These are phyloP conservation scores for Sugiyamaella paludigena DNA, from an alignment of 1,139 yeast genomes.

Conservation along the genomic window DNA sequence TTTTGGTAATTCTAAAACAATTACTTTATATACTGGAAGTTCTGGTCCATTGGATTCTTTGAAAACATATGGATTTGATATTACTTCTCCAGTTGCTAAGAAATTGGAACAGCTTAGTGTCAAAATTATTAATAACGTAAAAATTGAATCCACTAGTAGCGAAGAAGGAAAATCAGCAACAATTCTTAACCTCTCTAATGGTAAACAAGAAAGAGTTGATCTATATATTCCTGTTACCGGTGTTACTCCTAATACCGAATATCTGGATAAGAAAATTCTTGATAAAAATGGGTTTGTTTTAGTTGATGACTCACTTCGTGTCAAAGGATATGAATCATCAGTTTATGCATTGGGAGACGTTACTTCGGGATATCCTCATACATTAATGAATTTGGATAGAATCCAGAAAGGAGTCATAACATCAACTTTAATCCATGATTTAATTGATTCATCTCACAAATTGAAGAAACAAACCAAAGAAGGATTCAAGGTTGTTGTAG, in stretches of 20 bases:
- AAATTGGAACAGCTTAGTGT: conserved; percentile 24
- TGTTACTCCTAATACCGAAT: conserved; percentile 27
- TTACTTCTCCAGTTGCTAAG: conserved; percentile 16
- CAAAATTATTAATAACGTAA: conserved; percentile 20
- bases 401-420: conserved; percentile 16
- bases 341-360: conserved; percentile 32
- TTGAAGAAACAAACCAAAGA: conserved; percentile 8
- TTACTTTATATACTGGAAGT: conserved; percentile 27
- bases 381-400: conserved; percentile 19
- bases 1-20: conserved; percentile 22
- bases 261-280: conserved; percentile 21
- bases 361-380: conserved; percentile 13
- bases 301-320: conserved; percentile 24
- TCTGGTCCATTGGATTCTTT: conserved; percentile 23
- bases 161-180: conserved; percentile 13
- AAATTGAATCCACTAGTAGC: conserved; percentile 13
- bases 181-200: conserved; percentile 18
- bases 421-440: conserved; percentile 20
- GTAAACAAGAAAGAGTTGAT: conserved; percentile 19
- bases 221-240: conserved; percentile 25
- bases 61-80: conserved; percentile 10
- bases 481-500: conserved; percentile 12
- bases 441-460: too few relatives aligned
- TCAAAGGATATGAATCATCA: conserved; percentile 22
- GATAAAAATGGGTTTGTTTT: conserved; percentile 21